phyloP scores from a whole-genome alignment of 2,329 filamentous ascomycete species.

The Dactylellina leptospora region DNA sequence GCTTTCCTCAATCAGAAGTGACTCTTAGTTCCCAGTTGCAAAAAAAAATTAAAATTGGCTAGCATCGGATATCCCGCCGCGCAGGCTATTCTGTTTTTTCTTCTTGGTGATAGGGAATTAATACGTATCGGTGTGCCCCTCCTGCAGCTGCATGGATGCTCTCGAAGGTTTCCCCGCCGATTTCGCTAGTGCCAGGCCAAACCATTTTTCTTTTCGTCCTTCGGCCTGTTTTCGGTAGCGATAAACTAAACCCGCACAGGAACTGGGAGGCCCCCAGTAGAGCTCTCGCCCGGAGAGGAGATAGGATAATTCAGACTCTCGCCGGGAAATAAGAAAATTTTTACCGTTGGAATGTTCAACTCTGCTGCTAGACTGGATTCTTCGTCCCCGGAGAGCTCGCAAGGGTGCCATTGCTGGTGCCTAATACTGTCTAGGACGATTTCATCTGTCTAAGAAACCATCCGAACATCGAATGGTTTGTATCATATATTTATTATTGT shows the following conservation, averaged over 20 bases:
- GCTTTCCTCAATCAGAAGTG: slow-evolving; percentile 36
- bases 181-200: slow-evolving; percentile 40
- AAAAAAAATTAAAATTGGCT: slow-evolving; percentile 29
- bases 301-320: slow-evolving; percentile 32
- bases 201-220: neutral
- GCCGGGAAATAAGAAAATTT: no score
- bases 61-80: slow-evolving; percentile 40
- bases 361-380: no score
- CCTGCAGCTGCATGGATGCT: neutral
- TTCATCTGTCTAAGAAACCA: neutral
- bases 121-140: slow-evolving; percentile 1
- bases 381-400: no score
- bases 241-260: slow-evolving; percentile 14
- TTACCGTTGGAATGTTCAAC: no score
- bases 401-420: no score
- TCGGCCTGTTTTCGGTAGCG: slow-evolving; percentile 42
- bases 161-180: slow-evolving; percentile 28
- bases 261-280: slow-evolving; percentile 9
- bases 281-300: slow-evolving; percentile 16
- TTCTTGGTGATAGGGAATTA: slow-evolving; percentile 28
- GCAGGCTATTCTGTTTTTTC: slow-evolving; percentile 4
- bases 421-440: no score
- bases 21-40: slow-evolving; percentile 10
- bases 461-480: neutral
- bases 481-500: slow-evolving; percentile 15